Base-by-base conservation (phyloP, 2,329 filamentous ascomycete species). In the Huntiella bhutanensis region DNA sequence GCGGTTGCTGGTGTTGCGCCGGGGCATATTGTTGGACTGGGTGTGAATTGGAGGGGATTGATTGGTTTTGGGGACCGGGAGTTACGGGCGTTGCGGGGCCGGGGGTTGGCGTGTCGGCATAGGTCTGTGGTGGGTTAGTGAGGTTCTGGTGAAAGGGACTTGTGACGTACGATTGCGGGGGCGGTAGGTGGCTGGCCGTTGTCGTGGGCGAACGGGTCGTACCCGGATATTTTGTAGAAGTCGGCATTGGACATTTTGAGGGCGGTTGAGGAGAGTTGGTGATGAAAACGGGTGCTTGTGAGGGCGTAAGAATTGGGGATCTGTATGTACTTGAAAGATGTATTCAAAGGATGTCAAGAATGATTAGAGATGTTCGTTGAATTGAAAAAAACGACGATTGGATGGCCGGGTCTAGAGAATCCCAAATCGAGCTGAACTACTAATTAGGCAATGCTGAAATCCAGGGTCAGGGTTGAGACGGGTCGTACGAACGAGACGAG, bases 151-250 rank as follows among this genome's bases (percentile, higher is more conserved):
- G 16, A 16, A 11, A 4, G 7, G 17, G 8, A 17, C 7, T 13
- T 40, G 38, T 4, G 15, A 41, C 40, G 28, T 41, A 41, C 40
- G n/a, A 41, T 33, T 28, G 33, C 7, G 22, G 22, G 37, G 37
- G 16, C 5, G 13, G n/a, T 40, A 22, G 15, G 11, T 17, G 37
- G 37, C n/a, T 22, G 16, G 12, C 35, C 36, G 17, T 39, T 39
- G 22, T 39, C 35, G 16, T 47, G 46, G 39, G 44, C 41, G 32
- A 46, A 49, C 6, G 48, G 48, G 37, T 49, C 48, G 33, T 49
- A 49, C 19, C 47, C 34, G 5, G 40, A 6, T 7, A 43, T 16
- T 12, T 49, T 40, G 41, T 49, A 49, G 41, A 49, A 49, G 16
- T 49, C 48, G 37, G 44, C 36, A 41, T 46, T 47, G 12, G 48